Conservation (phyloP, 139 green algal species). For the Coccomyxa sp. region DNA sequence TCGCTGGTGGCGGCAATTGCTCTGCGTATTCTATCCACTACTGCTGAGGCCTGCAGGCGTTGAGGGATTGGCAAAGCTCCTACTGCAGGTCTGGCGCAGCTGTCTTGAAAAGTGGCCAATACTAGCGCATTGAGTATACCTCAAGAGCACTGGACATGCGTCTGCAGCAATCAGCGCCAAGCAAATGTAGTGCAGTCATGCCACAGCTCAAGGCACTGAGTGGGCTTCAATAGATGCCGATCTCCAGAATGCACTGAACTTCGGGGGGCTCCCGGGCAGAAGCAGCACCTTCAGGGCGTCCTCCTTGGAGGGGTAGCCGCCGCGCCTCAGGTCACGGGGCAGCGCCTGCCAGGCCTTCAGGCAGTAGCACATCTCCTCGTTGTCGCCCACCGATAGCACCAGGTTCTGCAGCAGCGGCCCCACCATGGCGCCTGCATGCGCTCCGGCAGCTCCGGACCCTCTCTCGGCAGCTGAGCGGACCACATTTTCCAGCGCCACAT, state of each 20-base stretch:
- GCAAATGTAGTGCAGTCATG: not conserved
- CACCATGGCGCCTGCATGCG: constrained; percentile 76
- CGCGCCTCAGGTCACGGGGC: constrained; percentile 48
- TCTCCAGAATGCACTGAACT: no score
- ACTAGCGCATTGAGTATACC: not conserved
- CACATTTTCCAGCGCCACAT: constrained; percentile 91
- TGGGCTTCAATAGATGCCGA: no score
- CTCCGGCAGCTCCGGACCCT: constrained; percentile 49
- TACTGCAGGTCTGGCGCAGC: not conserved
- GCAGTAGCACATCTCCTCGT: constrained; percentile 97
- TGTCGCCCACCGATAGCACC: constrained; percentile 82
- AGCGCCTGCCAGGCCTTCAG: constrained; percentile 86
- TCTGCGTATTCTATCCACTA: constrained; percentile 83
- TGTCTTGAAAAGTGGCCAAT: not conserved
- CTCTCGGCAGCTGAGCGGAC: constrained; percentile 74
- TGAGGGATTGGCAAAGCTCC: not conserved
- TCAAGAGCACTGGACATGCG: no score
- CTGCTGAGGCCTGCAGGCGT: constrained; percentile 75
- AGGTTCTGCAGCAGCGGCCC: constrained; percentile 95
- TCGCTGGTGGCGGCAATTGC: constrained; percentile 66
- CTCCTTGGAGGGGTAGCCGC: constrained; percentile 64
- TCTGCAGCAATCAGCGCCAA: no score
- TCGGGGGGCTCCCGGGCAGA: not conserved
- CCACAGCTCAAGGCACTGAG: not conserved
- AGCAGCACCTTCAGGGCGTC: constrained; percentile 62